Evolutionary conservation across 805 yeast species (phyloP), one percentile per base, ranked within the genome.

Genomic region (Wickerhamomyces alni): DNA sequence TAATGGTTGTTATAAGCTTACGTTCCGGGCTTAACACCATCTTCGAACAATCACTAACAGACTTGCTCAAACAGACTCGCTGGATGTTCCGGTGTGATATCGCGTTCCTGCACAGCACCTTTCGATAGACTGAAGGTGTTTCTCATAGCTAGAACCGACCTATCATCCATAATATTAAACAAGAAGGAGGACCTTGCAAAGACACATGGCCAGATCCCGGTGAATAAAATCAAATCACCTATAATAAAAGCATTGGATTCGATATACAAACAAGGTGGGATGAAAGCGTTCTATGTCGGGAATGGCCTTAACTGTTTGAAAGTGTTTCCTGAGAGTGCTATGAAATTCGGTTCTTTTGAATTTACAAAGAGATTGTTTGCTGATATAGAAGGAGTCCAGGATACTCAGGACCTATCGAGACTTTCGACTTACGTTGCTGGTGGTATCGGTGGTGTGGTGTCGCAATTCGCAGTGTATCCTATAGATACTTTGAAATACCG

Each of bases 101-200:
- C 96, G 12, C 78, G 99, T 63, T 88, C 98, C 0, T 83, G 93
- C 52, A 93, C 99, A 0, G 99, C 98, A 0, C 99, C 99, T 10
- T 86, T 93, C 47, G 99, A 93, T 61, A 75, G 99, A 58, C 76
- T 93, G 17, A 93, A 93, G 59, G 98, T 93, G 12, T 93, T 86
- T 51, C 66, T 93, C 36, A 93, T 93, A 53, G 97, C 98, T 1
- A 75, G 95, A 59, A 82, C 96, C 1, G 94, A 84, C 57, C 63
- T 84, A 33, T 71, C 85, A 0, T 81, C 89, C 4, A 82, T 87
- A 0, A 64, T 83, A 6, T 60, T 84, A 35, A 77, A 76, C 42
- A 75, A 82, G 11, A 80, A 70, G 50, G 61, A 65, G 29, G 67
- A 70, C 45, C 44, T 79, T 53, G 62, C 76, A 42, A 50, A 70